phyloP scores from a whole-genome alignment of 2,329 filamentous ascomycete genomes.

The Macrophomina phaseolina region DNA sequence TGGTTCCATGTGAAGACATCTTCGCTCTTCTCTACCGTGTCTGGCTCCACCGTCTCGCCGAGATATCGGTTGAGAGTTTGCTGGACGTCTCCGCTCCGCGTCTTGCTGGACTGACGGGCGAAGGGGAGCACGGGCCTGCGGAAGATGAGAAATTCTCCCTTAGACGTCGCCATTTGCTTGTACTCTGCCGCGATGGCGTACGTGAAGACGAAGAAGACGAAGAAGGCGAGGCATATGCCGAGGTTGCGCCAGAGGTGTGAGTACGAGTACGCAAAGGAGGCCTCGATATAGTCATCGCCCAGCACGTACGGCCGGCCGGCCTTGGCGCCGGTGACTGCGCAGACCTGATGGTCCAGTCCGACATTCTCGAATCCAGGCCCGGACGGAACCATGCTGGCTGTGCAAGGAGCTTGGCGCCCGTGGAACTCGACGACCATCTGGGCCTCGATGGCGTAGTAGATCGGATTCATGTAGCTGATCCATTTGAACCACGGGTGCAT shows the following conservation, averaged over 20 bases:
- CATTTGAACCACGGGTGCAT: slow-evolving; percentile 60
- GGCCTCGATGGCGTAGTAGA: slow-evolving; percentile 80
- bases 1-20: slow-evolving; percentile 34
- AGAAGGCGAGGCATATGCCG: slow-evolving; percentile 70
- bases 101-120: neutral
- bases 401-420: slow-evolving; percentile 39
- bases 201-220: slow-evolving; percentile 66
- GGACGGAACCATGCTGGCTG: slow-evolving; percentile 52
- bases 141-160: slow-evolving; percentile 74
- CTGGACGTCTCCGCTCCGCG: neutral
- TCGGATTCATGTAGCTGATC: slow-evolving; percentile 73
- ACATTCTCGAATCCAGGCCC: slow-evolving; percentile 35
- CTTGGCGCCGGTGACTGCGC: slow-evolving; percentile 46
- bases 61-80: neutral
- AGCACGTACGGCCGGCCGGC: slow-evolving; percentile 45
- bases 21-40: neutral
- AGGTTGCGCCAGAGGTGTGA: slow-evolving; percentile 60
- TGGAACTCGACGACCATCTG: slow-evolving; percentile 79
- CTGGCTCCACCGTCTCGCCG: neutral
- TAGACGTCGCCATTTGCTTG: slow-evolving; percentile 50
- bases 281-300: slow-evolving; percentile 46
- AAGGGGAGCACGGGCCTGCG: slow-evolving; percentile 34
- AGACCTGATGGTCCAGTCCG: slow-evolving; percentile 51
- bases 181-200: slow-evolving; percentile 70
- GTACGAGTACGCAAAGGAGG: slow-evolving; percentile 46